phyloP scores from a whole-genome alignment of 805 yeast species.

The Candida bentonensis region DNA sequence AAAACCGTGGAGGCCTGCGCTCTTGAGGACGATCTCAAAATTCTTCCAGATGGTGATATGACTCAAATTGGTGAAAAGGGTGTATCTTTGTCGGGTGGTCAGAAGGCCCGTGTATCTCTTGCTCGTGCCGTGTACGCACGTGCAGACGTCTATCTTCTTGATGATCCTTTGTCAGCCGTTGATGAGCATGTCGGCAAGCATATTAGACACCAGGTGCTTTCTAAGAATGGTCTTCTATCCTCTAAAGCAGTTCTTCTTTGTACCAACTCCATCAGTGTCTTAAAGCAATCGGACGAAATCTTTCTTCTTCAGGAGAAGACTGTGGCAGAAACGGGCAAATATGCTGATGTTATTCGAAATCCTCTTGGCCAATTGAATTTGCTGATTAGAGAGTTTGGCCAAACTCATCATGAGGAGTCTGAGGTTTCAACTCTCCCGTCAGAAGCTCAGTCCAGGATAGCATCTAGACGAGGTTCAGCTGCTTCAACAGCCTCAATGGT shows the following conservation, averaged over 20 bases:
- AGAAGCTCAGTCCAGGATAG: not conserved
- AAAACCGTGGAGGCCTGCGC: conserved; percentile 77
- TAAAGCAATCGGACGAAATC: conserved; percentile 52
- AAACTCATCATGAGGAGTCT: not conserved
- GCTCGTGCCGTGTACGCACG: conserved; percentile 93
- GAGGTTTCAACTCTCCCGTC: not conserved
- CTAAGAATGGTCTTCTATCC: conserved; percentile 59
- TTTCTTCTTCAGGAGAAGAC: conserved; percentile 46
- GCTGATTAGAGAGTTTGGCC: not conserved
- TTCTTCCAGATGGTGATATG: conserved; percentile 69
- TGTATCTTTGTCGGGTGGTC: conserved; percentile 90
- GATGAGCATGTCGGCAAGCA: conserved; percentile 88
- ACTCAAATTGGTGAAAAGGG: conserved; percentile 95
- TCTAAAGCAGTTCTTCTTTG: conserved; percentile 60
- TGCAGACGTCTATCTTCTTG: conserved; percentile 74
- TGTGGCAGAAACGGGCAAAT: conserved; percentile 38
- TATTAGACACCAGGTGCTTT: conserved; percentile 60
- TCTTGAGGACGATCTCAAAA: conserved; percentile 53
- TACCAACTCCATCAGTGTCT: conserved; percentile 63
- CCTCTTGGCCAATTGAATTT: conserved; percentile 1
- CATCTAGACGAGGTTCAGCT: not conserved
- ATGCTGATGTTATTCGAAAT: conserved; percentile 31
- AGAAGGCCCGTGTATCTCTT: conserved; percentile 78
- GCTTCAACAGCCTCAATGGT: conserved; percentile 10
- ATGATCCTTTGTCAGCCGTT: conserved; percentile 88